These are phyloP conservation scores for Theileria sp. DNA, from an alignment of 169 alveolate species.

Conservation along the genomic window DNA sequence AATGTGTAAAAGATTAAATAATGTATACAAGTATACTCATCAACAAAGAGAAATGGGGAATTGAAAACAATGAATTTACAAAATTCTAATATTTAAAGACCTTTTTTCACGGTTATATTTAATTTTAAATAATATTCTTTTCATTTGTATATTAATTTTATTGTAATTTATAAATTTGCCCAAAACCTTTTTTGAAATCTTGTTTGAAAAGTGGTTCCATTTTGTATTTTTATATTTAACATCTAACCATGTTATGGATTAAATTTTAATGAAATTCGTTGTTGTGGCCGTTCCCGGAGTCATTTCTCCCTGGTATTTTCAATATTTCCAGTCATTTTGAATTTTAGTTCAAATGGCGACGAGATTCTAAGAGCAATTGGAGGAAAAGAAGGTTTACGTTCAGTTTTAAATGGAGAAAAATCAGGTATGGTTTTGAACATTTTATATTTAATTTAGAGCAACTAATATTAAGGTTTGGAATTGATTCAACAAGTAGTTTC, in stretches of 20 bases:
- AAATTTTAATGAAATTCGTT: slow-evolving; percentile 25
- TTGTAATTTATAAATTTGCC: not conserved
- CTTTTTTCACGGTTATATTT: not conserved
- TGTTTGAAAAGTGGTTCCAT: not conserved
- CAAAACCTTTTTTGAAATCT: not conserved
- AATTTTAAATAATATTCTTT: not conserved
- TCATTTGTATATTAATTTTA: not conserved
- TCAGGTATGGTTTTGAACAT: slow-evolving; percentile 6
- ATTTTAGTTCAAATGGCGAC: slow-evolving; percentile 37
- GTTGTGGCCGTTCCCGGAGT: slow-evolving; percentile 58
- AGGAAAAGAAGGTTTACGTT: slow-evolving; percentile 34
- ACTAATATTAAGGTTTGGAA: slow-evolving; percentile 44
- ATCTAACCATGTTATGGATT: not conserved
- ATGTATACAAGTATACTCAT: not conserved
- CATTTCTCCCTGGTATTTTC: slow-evolving; percentile 47
- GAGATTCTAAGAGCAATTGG: slow-evolving; percentile 48
- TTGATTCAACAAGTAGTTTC: slow-evolving; percentile 29
- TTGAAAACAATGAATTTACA: not conserved
- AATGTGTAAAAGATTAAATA: not conserved
- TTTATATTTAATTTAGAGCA: slow-evolving; percentile 9
- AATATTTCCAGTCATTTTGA: not conserved
- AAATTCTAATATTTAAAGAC: not conserved
- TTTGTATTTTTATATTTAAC: not conserved
- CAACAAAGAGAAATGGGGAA: not conserved
- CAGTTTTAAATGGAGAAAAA: slow-evolving; percentile 19